Percentiles rank a stretch among this genome's conserved stretches.
Evolutionary conservation across 2,329 filamentous ascomycete species (phyloP).

Genomic region (Golovinomyces cichoracearum): DNA sequence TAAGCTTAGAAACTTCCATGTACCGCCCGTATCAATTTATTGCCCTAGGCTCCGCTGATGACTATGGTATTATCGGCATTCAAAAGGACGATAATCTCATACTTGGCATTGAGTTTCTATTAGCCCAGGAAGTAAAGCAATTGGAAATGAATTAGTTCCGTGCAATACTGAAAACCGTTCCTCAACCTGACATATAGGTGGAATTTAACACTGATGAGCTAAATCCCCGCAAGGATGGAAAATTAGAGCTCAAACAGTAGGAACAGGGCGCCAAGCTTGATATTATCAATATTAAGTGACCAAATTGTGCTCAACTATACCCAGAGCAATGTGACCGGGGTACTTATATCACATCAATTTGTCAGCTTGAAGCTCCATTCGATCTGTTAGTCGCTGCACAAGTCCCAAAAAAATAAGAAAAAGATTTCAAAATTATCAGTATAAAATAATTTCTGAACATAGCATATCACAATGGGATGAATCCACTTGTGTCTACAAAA

Average conservation of each 20-base stretch:
- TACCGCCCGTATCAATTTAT: background rate
- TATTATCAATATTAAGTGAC: background rate
- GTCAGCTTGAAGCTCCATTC: background rate
- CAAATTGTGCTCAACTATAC: background rate
- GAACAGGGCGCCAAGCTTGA: background rate
- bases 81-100: background rate
- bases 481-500: no score
- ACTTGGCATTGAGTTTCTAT: background rate
- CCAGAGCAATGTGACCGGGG: background rate
- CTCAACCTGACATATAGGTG: background rate
- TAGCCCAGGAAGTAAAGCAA: background rate
- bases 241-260: background rate
- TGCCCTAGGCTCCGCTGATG: background rate
- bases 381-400: constrained; percentile 1
- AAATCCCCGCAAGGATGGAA: background rate
- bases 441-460: no score
- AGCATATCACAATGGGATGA: no score
- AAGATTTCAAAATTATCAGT: background rate
- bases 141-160: background rate
- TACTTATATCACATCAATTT: background rate
- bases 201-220: background rate
- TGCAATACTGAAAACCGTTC: background rate
- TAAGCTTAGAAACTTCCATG: background rate
- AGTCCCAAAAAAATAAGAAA: background rate
- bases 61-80: background rate